Percentiles rank a stretch among this genome's conserved stretches.
These are phyloP conservation scores for Microcos paniculata DNA, from an alignment of 345 rosid species.

Conservation along the genomic window DNA sequence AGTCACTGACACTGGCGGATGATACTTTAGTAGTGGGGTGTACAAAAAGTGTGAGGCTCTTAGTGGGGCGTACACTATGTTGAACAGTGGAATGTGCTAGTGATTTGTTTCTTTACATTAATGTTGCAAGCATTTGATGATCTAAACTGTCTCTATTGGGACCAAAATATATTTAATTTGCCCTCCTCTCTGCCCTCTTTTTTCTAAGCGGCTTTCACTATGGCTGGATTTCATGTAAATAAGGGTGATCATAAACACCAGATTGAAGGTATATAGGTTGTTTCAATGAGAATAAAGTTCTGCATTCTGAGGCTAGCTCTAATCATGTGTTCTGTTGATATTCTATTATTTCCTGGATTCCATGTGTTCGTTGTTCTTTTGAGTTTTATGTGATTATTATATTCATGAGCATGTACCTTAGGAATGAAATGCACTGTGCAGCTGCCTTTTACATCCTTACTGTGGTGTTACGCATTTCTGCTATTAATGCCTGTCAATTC, in stretches of 20 bases:
- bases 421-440: background rate
- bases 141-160: too few species aligned
- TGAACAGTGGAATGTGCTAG: background rate
- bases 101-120: background rate
- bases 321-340: background rate
- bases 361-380: background rate
- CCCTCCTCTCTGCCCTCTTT: too few species aligned
- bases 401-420: background rate
- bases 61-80: background rate
- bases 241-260: background rate
- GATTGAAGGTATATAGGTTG: background rate
- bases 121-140: too few species aligned
- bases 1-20: too few species aligned
- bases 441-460: constrained; percentile 1
- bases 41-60: background rate
- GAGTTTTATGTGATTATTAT: background rate
- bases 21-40: too few species aligned
- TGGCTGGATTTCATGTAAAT: background rate
- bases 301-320: background rate
- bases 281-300: background rate
- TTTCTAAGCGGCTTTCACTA: too few species aligned
- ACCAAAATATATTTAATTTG: too few species aligned
- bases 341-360: background rate
- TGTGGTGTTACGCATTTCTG: background rate
- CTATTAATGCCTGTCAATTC: background rate